These are phyloP conservation scores for Stevia rebaudiana DNA, from an alignment of 140 eudicot genomes.

Conservation along the genomic window DNA sequence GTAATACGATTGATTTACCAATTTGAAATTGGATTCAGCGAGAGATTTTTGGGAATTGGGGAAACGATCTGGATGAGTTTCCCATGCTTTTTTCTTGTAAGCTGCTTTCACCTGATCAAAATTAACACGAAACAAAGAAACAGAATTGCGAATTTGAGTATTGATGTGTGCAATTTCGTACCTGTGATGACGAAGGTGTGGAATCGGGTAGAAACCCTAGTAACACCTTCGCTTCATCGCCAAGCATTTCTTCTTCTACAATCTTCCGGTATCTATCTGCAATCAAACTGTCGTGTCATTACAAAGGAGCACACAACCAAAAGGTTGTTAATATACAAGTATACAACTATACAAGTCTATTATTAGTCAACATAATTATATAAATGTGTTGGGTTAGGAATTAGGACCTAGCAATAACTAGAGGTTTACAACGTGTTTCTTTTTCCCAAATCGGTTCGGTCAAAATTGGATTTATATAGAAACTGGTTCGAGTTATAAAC, in stretches of 20 bases:
- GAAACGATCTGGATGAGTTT: slow-evolving; percentile 86
- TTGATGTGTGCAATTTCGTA: slow-evolving; percentile 8
- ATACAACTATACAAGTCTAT: too few species aligned
- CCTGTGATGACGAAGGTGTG: slow-evolving; percentile 55
- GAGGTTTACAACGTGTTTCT: too few species aligned
- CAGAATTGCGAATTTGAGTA: background rate
- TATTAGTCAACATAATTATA: too few species aligned
- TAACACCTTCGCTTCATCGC: slow-evolving; percentile 49
- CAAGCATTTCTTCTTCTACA: slow-evolving; percentile 9
- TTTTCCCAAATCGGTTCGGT: too few species aligned
- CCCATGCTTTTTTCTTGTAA: slow-evolving; percentile 72
- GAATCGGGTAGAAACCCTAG: slow-evolving; percentile 60
- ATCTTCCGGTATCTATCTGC: background rate
- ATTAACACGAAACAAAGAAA: background rate
- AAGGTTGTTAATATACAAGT: too few species aligned
- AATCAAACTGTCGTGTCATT: too few species aligned
- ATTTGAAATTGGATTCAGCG: slow-evolving; percentile 70
- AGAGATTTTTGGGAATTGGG: slow-evolving; percentile 40
- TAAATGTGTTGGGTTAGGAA: too few species aligned
- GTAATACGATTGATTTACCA: slow-evolving; percentile 28
- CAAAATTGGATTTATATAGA: too few species aligned
- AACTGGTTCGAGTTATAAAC: too few species aligned
- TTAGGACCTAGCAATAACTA: too few species aligned
- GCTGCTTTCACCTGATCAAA: slow-evolving; percentile 68
- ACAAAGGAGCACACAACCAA: too few species aligned